phyloP scores from a whole-genome alignment of 176 grass and related monocot species.

The Oryza glaberrima region DNA sequence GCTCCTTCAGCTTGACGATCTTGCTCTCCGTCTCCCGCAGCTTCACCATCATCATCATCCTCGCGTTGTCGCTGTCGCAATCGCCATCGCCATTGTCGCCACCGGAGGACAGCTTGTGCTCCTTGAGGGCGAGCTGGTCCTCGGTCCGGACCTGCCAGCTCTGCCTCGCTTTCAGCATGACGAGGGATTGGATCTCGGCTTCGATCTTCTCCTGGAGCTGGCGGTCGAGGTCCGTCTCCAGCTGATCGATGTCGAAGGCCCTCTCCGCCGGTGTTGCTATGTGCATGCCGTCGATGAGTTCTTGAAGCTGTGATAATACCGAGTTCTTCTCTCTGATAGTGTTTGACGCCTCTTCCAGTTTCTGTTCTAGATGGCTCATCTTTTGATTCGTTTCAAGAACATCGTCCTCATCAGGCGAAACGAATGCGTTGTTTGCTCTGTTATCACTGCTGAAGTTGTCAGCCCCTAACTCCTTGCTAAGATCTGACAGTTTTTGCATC shows the following conservation, averaged over 20 bases:
- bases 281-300: conserved; percentile 15
- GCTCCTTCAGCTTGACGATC: conserved; percentile 48
- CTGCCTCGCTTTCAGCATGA: conserved; percentile 53
- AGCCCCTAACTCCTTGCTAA: conserved; percentile 39
- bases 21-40: conserved; percentile 50
- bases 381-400: conserved; percentile 44
- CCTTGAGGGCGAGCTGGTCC: conserved; percentile 53
- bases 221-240: conserved; percentile 59
- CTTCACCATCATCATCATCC: conserved; percentile 17
- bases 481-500: conserved; percentile 52
- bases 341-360: conserved; percentile 53
- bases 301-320: conserved; percentile 54
- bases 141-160: conserved; percentile 57
- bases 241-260: conserved; percentile 32
- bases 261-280: not conserved
- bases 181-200: conserved; percentile 57
- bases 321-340: conserved; percentile 59
- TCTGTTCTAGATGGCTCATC: conserved; percentile 56
- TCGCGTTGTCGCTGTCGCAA: too few species aligned
- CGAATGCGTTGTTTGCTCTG: conserved; percentile 34
- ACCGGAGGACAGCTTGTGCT: conserved; percentile 40
- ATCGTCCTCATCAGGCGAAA: conserved; percentile 21
- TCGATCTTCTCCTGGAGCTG: conserved; percentile 63
- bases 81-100: not conserved
- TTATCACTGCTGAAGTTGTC: conserved; percentile 44